Evolutionary conservation across 345 rosid genomes (phyloP), one percentile per base, ranked within the genome.

Genomic region (Tarenaya hassleriana): DNA sequence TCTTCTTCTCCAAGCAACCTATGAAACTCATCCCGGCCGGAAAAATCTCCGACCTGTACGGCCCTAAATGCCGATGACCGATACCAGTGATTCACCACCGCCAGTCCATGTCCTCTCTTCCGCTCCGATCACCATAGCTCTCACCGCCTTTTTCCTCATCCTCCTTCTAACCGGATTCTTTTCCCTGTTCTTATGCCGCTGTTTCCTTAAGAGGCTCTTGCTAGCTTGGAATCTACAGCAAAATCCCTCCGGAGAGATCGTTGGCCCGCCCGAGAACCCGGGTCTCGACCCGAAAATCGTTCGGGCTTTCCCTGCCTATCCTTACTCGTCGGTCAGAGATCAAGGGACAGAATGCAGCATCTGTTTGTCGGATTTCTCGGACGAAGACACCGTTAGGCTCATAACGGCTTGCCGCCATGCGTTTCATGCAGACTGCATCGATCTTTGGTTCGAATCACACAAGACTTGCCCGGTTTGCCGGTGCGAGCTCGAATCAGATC

Each of bases 381-480:
- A 80, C 16, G 77, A 82, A 0, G 91, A 82, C 50, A 33, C 68
- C n/a, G 75, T 91, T 33, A 80, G 92, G 20, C 80, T 91, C 16
- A 56, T 91, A 33, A 79, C 85, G 4, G 77, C 70, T 47, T 91
- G 96, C 72, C 72, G 60, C 63, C 96, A 91, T 63, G 83, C 75
- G 15, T 87, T 87, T 41, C 98, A 86, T 52, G 70, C 74, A 62
- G 81, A 60, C 16, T 91, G 98, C 63, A 79, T 91, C 39, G 98
- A 91, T 62, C 82, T 77, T 20, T 91, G 98, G 98, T 83, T 87
- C 27, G 68, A 63, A 18, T 73, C 82, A 4, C 86, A 86, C 61
- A 84, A 82, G 55, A 82, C 95, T 11, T 91, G 98, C 38, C 98
- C 98, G 0, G 86, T 91, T 61, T 91, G 98, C 54, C 88, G 95